Conservation (phyloP, 192 early-diverging fungal genomes). For the Borealophlyctis nickersoniae region DNA sequence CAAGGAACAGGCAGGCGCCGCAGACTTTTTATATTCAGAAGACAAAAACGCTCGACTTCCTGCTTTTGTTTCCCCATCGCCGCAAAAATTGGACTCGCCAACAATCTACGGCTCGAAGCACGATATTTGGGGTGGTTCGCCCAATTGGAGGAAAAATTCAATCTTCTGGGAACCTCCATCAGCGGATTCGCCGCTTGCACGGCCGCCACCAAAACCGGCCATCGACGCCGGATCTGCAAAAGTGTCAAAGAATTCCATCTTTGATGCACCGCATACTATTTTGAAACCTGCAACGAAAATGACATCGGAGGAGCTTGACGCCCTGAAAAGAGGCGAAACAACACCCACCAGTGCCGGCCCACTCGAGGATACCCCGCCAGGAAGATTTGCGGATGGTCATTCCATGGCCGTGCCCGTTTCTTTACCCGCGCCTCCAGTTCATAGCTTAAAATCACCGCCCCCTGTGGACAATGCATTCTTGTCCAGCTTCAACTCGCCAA, state of each 20-base stretch:
- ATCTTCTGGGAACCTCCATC: not conserved
- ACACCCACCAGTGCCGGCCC: not conserved
- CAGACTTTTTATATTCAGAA: not conserved
- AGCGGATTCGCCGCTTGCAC: not conserved
- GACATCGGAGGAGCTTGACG: conserved; percentile 32
- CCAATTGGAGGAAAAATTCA: not conserved
- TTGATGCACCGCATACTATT: conserved; percentile 31
- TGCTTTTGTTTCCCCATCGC: not conserved
- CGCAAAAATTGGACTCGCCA: not conserved
- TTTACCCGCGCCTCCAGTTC: not conserved
- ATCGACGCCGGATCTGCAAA: not conserved
- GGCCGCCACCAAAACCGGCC: not conserved
- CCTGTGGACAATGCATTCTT: conserved; percentile 11
- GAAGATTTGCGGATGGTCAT: not conserved
- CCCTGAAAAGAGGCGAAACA: conserved; percentile 17
- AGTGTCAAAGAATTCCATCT: conserved; percentile 35
- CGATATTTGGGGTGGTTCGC: not conserved
- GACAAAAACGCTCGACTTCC: not conserved
- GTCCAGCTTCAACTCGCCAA: conserved; percentile 14
- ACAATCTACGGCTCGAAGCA: not conserved
- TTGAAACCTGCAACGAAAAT: conserved; percentile 41
- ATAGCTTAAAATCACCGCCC: not conserved
- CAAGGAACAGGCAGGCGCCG: not conserved
- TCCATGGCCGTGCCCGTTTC: conserved; percentile 14
- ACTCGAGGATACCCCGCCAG: not conserved